Base-by-base conservation (phyloP, 2,329 filamentous ascomycete genomes). In the Paecilomyces fulvus region DNA sequence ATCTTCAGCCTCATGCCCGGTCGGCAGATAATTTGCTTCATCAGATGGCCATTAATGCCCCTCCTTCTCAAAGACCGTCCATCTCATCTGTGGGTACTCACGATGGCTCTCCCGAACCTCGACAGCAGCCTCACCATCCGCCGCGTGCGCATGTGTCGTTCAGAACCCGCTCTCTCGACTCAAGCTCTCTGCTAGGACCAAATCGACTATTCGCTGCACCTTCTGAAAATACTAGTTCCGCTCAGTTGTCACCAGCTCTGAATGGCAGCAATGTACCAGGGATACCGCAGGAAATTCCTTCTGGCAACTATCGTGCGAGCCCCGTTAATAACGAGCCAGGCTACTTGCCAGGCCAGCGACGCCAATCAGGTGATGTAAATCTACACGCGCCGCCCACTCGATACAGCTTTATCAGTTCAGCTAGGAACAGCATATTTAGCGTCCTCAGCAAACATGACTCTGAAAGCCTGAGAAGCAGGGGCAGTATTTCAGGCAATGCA, bases 401-500 rank as follows among this genome's bases (percentile, higher is more conserved):
- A 8, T 4, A 43, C n/a, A 43, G 37, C 37, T 43, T 43, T 9
- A n/a, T 43, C 5, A 49, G 48, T 20, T 28, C 48, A 12, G 20
- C 21, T n/a, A 49, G 25, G n/a, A 53, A 20, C 43, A 52, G 30
- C 50, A 52, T 52, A 20, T 49, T 49, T 21, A 52, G 55, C 23
- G 49, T 30, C 1, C 31, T 52, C 30, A 52, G 49, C 23, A 57
- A 43, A 51, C 57, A 14, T 17, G 59, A 60, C 4, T 37, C 30
- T 12, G 57, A 56, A 10, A 59, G 59, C 48, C 20, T 49, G 10
- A 53, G 55, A 51, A 61, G 58, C 52, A 30, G 53, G 1, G 55
- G 59, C 46, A 61, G 59, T n/a, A 58, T 55, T 20, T 51, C 30
- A 20, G 59, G 53, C 10, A 54, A 61, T 43, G 57, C 59, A 31